These are phyloP conservation scores for Rhodotorula sp. DNA, from an alignment of 1,284 basidiomycete species.

Conservation along the genomic window DNA sequence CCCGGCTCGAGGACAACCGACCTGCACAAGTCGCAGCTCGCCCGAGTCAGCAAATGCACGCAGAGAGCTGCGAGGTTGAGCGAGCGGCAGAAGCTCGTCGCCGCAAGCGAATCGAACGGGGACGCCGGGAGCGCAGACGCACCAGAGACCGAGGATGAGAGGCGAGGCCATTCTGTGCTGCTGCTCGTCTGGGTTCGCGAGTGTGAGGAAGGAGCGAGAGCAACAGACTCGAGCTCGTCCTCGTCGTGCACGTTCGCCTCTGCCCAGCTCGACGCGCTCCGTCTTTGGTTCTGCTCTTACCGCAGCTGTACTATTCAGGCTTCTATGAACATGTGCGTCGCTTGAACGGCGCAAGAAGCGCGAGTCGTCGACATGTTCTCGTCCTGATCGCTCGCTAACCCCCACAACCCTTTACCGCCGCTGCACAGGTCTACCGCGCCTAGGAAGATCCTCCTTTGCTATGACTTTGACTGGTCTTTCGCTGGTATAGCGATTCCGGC, in stretches of 20 bases:
- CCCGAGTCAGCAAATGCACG: background rate
- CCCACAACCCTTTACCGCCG: no score
- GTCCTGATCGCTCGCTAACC: background rate
- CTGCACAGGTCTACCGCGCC: slow-evolving; percentile 1
- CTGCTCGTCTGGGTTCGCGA: no score
- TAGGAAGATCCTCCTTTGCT: slow-evolving; percentile 61
- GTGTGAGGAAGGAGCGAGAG: background rate
- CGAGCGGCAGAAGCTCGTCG: background rate
- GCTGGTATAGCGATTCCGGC: slow-evolving; percentile 16
- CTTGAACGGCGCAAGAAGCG: background rate
- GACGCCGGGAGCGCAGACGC: background rate
- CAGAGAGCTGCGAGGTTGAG: background rate
- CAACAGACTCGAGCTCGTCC: background rate
- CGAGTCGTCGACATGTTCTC: background rate
- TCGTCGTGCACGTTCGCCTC: no score
- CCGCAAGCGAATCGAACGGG: background rate
- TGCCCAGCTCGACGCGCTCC: no score
- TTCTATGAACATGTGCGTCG: background rate
- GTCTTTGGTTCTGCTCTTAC: no score
- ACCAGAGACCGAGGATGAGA: slow-evolving; percentile 43
- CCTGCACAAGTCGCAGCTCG: slow-evolving; percentile 11
- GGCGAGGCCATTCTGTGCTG: slow-evolving; percentile 22
- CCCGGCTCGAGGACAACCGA: slow-evolving; percentile 43
- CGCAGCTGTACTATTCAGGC: background rate
- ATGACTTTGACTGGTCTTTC: slow-evolving; percentile 88